Percentiles rank a stretch among this genome's conserved stretches.
Evolutionary conservation across 2,329 filamentous ascomycete species (phyloP).

Genomic region (Fusarium pilosicola): DNA sequence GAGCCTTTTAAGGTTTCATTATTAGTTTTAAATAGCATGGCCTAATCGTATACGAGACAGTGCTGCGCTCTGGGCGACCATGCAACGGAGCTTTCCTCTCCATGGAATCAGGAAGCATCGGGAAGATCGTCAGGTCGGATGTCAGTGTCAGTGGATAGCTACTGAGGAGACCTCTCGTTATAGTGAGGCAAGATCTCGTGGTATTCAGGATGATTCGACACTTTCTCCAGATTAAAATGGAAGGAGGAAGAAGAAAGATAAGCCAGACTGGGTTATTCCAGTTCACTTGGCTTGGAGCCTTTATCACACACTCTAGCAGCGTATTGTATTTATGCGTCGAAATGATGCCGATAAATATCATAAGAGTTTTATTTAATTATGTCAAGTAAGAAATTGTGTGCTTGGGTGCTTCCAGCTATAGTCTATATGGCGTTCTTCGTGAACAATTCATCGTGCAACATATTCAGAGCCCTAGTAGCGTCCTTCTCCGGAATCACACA

Average conservation of each 20-base stretch:
- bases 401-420: not conserved
- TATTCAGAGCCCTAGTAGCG: not conserved
- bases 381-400: not conserved
- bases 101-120: not conserved
- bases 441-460: not conserved
- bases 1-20: rapidly evolving
- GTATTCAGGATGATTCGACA: no score
- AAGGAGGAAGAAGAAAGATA: not conserved
- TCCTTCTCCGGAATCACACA: not conserved
- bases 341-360: not conserved
- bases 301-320: no score
- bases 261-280: not conserved
- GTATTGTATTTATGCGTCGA: no score
- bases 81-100: not conserved
- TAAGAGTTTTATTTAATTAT: not conserved
- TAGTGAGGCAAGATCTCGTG: not conserved
- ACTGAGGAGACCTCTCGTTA: not conserved
- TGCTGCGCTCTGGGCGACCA: not conserved
- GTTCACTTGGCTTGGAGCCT: not conserved
- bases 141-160: not conserved
- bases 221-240: not conserved
- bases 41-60: rapidly evolving
- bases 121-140: not conserved
- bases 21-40: not conserved
- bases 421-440: not conserved